A percentile compares a stretch with the other conserved stretches of the same genome.
Evolutionary conservation across 2,329 filamentous ascomycete species (phyloP).

Genomic region (Aureobasidium pullulans): DNA sequence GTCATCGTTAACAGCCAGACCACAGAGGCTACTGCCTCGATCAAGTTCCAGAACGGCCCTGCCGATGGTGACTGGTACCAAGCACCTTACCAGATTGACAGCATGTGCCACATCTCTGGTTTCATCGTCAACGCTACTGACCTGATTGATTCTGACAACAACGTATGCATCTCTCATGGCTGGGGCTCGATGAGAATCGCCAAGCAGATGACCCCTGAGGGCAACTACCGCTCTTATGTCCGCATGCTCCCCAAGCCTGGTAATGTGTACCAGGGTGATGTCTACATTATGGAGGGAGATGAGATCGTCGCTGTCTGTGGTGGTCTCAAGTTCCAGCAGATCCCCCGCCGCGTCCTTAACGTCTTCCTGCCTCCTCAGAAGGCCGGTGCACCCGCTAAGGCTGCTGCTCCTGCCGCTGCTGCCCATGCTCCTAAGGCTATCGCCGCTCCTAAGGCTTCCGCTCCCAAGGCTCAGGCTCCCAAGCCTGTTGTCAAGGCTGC

Average conservation of each 20-base stretch:
- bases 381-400: conserved; percentile 27
- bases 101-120: conserved; percentile 49
- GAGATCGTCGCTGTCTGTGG: conserved; percentile 52
- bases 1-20: conserved; percentile 50
- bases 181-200: conserved; percentile 54
- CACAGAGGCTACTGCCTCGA: conserved; percentile 47
- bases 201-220: conserved; percentile 43
- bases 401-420: conserved; percentile 28
- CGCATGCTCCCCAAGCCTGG: conserved; percentile 52
- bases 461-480: conserved; percentile 27
- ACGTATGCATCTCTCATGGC: conserved; percentile 56
- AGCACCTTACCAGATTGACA: conserved; percentile 54
- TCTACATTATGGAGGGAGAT: conserved; percentile 53
- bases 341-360: conserved; percentile 59
- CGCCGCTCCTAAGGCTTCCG: conserved; percentile 23
- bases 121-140: conserved; percentile 56
- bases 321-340: conserved; percentile 60
- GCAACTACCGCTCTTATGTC: conserved; percentile 54
- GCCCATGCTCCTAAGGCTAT: conserved; percentile 31
- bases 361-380: conserved; percentile 58
- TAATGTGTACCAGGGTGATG: conserved; percentile 52
- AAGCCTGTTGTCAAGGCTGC: conserved; percentile 19
- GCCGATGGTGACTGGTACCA: conserved; percentile 50
- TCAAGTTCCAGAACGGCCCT: conserved; percentile 48
- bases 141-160: conserved; percentile 50